Evolutionary conservation across 192 early-diverging fungal species (phyloP).

Genomic region (Haplosporangium gracile): DNA sequence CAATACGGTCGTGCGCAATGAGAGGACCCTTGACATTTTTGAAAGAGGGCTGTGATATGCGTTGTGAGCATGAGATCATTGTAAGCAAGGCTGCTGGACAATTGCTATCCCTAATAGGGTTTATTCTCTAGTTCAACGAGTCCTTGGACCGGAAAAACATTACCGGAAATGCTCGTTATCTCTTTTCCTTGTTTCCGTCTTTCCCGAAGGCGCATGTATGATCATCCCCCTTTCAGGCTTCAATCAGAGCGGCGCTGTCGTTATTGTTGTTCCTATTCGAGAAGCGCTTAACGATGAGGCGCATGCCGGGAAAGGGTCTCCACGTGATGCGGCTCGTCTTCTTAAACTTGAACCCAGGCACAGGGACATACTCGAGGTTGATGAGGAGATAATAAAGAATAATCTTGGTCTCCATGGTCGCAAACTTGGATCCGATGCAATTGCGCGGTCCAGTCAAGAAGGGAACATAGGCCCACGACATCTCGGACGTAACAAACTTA

Average conservation of each 20-base stretch:
- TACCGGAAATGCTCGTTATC: no score
- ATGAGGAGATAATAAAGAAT: slow-evolving; percentile 61
- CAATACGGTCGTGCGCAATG: not conserved
- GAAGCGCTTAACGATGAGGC: slow-evolving; percentile 42
- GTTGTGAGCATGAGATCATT: no score
- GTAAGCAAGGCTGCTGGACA: no score
- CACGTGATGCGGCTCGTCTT: slow-evolving; percentile 61
- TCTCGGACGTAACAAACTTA: slow-evolving; percentile 33
- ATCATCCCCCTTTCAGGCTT: not conserved
- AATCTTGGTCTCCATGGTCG: slow-evolving; percentile 69
- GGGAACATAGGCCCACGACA: slow-evolving; percentile 53
- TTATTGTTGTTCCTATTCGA: not conserved
- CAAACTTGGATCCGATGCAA: slow-evolving; percentile 71
- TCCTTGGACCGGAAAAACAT: not conserved
- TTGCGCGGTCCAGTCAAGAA: slow-evolving; percentile 67
- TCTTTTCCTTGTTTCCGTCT: no score
- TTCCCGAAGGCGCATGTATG: not conserved
- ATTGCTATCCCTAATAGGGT: no score
- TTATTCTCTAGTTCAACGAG: not conserved
- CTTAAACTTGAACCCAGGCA: slow-evolving; percentile 57
- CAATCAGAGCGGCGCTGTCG: not conserved
- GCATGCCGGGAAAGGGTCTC: slow-evolving; percentile 62
- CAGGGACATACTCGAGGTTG: slow-evolving; percentile 56
- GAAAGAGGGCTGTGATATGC: no score
- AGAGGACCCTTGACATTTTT: no score